These are phyloP conservation scores for Xylaria sp. DNA, from an alignment of 2,329 filamentous ascomycete genomes.

Conservation along the genomic window DNA sequence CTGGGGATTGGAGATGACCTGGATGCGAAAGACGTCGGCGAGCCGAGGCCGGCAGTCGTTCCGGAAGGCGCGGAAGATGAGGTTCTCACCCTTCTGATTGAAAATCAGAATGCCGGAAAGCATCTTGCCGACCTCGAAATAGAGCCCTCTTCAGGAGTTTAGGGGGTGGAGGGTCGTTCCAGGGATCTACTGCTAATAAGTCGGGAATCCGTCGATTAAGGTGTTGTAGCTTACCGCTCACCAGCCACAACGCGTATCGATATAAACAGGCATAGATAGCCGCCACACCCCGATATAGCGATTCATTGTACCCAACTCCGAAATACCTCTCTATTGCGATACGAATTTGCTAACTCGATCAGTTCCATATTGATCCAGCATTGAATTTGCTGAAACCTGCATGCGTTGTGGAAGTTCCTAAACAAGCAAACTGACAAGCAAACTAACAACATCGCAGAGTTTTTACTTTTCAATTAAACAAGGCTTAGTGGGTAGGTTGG, in stretches of 20 bases:
- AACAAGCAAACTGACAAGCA: too few relatives aligned
- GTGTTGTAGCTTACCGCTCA: neutral
- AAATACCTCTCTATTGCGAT: too few relatives aligned
- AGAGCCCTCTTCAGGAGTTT: conserved; percentile 4
- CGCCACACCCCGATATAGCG: neutral
- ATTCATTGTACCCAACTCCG: neutral
- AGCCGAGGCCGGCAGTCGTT: conserved; percentile 97
- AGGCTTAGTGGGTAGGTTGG: too few relatives aligned
- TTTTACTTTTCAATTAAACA: too few relatives aligned
- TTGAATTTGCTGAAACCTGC: too few relatives aligned
- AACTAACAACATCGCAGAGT: too few relatives aligned
- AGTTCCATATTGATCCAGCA: too few relatives aligned
- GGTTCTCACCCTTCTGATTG: conserved; percentile 99
- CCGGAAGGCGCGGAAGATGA: conserved; percentile 98
- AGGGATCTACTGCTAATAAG: neutral
- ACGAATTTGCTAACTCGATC: too few relatives aligned
- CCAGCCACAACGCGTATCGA: neutral
- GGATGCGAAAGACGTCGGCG: conserved; percentile 98
- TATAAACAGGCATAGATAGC: neutral
- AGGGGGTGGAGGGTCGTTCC: neutral
- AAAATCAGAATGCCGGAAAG: conserved; percentile 96
- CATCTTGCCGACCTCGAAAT: conserved; percentile 61
- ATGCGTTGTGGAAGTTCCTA: too few relatives aligned
- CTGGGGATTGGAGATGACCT: conserved; percentile 97
- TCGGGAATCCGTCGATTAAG: neutral